A percentile compares a stretch with the other conserved stretches of the same genome.
Evolutionary conservation across 2,329 filamentous ascomycete species (phyloP).

Genomic region (Ophiostoma ulmi): DNA sequence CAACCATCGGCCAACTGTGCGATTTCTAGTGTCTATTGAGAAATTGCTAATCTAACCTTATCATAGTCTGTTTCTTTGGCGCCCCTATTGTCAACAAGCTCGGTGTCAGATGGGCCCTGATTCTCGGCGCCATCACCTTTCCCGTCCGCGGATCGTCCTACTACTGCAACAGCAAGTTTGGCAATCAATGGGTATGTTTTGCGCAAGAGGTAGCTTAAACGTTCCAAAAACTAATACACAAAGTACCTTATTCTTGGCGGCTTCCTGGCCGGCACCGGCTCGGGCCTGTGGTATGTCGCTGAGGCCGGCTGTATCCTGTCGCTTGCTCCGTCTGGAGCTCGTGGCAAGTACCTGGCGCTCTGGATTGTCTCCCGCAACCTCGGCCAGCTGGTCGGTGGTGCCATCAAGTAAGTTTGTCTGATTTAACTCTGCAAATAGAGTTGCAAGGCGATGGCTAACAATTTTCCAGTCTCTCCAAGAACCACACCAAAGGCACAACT

Average conservation of each 20-base stretch:
- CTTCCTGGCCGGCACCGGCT: background rate
- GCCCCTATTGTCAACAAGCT: slow-evolving; percentile 1
- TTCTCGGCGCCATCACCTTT: slow-evolving; percentile 1
- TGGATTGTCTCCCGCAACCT: background rate
- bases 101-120: background rate
- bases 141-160: background rate
- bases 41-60: background rate
- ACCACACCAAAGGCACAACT: background rate
- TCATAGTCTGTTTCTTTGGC: background rate
- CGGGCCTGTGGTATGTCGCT: slow-evolving; percentile 1
- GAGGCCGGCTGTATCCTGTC: slow-evolving; percentile 2
- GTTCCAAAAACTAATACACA: background rate
- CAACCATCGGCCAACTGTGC: background rate
- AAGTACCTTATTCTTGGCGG: slow-evolving; percentile 3
- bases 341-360: slow-evolving; percentile 5
- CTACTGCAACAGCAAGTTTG: slow-evolving; percentile 10
- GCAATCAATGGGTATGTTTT: background rate
- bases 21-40: background rate
- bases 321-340: background rate
- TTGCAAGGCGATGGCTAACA: background rate
- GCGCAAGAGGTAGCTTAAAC: background rate
- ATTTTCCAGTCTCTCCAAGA: background rate
- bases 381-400: slow-evolving; percentile 7
- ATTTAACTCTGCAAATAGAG: no score
- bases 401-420: background rate